Conservation (phyloP, 78 protist species). For the Dictyostelium citrinum region DNA sequence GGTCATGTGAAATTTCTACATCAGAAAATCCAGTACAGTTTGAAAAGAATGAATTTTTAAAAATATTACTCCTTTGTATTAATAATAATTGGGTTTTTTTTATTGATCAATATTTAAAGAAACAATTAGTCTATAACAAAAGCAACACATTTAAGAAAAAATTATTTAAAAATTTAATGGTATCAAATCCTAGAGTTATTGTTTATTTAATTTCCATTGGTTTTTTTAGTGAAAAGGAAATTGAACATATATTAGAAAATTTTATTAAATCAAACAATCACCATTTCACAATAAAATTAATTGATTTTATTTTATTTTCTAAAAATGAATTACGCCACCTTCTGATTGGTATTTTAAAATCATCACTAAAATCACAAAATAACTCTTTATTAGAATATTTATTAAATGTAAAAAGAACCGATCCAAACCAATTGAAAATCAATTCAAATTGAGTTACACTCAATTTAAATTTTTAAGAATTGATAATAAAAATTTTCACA, state of each 20-base stretch:
- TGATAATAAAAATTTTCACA: neutral
- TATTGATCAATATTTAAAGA: neutral
- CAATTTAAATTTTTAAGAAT: neutral
- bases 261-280: neutral
- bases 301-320: neutral
- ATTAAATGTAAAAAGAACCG: neutral
- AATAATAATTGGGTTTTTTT: neutral
- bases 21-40: neutral
- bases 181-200: neutral
- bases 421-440: neutral
- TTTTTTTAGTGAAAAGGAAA: neutral
- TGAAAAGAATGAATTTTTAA: neutral
- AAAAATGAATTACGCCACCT: neutral
- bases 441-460: neutral
- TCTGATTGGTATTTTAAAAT: neutral
- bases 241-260: neutral
- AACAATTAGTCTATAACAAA: neutral
- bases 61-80: neutral
- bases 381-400: neutral
- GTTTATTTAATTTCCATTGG: neutral
- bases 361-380: neutral
- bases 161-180: neutral
- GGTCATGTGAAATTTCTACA: neutral
- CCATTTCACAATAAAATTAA: neutral
- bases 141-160: neutral